phyloP scores from a whole-genome alignment of 2,329 filamentous ascomycete species.

The Botrytis pseudocinerea region DNA sequence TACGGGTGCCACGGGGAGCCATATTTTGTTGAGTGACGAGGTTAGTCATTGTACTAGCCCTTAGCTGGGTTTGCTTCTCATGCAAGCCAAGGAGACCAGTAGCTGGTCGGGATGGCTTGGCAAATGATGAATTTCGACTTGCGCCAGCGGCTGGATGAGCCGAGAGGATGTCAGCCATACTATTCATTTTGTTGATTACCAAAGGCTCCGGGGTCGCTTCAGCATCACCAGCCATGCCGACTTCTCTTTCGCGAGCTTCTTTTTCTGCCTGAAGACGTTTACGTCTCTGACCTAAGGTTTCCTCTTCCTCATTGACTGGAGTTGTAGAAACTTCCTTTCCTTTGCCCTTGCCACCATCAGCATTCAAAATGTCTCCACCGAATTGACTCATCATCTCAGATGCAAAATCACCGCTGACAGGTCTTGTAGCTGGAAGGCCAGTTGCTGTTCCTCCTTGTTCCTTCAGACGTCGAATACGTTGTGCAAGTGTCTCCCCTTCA shows the following conservation, averaged over 20 bases:
- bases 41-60: slow-evolving; percentile 36
- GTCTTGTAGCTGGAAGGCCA: slow-evolving; percentile 43
- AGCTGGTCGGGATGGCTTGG: slow-evolving; percentile 29
- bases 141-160: slow-evolving; percentile 49
- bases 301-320: slow-evolving; percentile 59
- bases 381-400: slow-evolving; percentile 68
- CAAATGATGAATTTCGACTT: slow-evolving; percentile 25
- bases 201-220: slow-evolving; percentile 27
- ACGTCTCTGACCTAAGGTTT: slow-evolving; percentile 77
- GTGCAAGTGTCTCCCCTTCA: slow-evolving; percentile 66
- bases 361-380: slow-evolving; percentile 46
- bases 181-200: slow-evolving; percentile 43
- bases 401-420: slow-evolving; percentile 66
- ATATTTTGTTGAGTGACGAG: slow-evolving; percentile 28
- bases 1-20: slow-evolving; percentile 26
- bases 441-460: slow-evolving; percentile 47
- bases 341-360: slow-evolving; percentile 39
- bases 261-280: slow-evolving; percentile 69
- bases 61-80: slow-evolving; percentile 33
- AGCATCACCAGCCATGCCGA: slow-evolving; percentile 40
- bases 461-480: slow-evolving; percentile 65
- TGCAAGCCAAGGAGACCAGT: slow-evolving; percentile 39
- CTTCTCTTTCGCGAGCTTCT: slow-evolving; percentile 62
- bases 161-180: slow-evolving; percentile 49
- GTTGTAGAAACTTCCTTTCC: slow-evolving; percentile 39